phyloP scores from a whole-genome alignment of 768 basidiomycete genomes.

The Amanita pseudoporphyria region DNA sequence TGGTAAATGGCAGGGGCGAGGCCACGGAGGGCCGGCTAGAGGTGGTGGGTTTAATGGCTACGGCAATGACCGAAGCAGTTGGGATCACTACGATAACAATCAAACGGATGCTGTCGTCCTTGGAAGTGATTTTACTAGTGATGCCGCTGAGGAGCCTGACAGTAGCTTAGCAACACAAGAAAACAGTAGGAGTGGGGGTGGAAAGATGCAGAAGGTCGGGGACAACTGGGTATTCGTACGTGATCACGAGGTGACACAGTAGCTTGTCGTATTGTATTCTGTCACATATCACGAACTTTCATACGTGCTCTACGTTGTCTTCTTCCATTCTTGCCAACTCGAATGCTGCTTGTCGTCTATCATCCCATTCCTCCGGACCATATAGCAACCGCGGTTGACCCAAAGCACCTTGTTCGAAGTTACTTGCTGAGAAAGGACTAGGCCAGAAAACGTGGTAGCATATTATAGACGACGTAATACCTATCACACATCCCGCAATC shows the following conservation, averaged over 20 bases:
- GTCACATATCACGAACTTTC: conserved; percentile 15
- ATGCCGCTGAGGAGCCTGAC: conserved; percentile 10
- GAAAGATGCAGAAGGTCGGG: conserved; percentile 60
- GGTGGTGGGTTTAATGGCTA: conserved; percentile 25
- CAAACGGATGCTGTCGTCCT: conserved; percentile 53
- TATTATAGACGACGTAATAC: conserved; percentile 36
- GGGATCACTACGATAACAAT: conserved; percentile 22
- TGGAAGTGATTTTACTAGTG: conserved; percentile 32
- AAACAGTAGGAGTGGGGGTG: conserved; percentile 24
- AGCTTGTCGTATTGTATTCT: conserved; percentile 9
- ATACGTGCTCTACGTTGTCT: conserved; percentile 29
- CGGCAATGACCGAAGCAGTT: conserved; percentile 40
- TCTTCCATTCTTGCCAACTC: conserved; percentile 37
- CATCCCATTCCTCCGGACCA: conserved; percentile 14
- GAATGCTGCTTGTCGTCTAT: conserved; percentile 22
- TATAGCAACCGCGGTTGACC: conserved; percentile 37
- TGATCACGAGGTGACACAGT: conserved; percentile 24
- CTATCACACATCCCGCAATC: conserved; percentile 52
- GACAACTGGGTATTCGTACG: conserved; percentile 68
- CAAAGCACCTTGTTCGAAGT: conserved; percentile 20
- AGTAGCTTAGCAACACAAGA: conserved; percentile 3
- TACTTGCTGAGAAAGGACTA: conserved; percentile 39
- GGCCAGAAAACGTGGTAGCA: conserved; percentile 60
- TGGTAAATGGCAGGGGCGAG: conserved; percentile 24
- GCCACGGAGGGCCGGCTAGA: conserved; percentile 23